phyloP scores from a whole-genome alignment of 768 basidiomycete genomes.

The Auricularia cornea region DNA sequence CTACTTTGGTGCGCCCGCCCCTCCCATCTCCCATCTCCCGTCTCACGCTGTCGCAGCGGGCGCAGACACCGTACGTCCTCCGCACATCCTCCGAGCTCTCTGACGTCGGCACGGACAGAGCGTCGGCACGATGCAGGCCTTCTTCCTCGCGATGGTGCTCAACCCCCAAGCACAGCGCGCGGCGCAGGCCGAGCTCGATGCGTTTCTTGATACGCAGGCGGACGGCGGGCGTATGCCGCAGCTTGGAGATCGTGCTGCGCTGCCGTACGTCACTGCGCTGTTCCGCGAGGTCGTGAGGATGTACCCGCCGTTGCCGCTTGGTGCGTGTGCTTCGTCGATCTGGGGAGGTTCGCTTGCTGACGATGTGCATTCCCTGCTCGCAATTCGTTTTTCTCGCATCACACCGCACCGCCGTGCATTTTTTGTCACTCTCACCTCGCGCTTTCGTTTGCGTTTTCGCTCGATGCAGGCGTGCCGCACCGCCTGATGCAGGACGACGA shows the following conservation, averaged over 20 bases:
- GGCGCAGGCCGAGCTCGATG: neutral
- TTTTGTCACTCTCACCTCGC: too few relatives aligned
- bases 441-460: neutral
- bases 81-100: too few relatives aligned
- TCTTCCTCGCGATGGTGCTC: constrained; percentile 14
- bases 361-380: too few relatives aligned
- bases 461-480: neutral
- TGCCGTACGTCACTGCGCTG: constrained; percentile 55
- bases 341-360: too few relatives aligned
- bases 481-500: constrained; percentile 6
- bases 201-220: neutral
- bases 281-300: constrained; percentile 53
- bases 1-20: neutral
- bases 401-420: too few relatives aligned
- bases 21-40: too few relatives aligned
- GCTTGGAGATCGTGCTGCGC: constrained; percentile 42
- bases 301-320: constrained; percentile 49
- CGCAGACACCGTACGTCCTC: too few relatives aligned
- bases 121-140: constrained; percentile 3
- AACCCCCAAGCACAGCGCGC: constrained; percentile 18
- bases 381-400: too few relatives aligned
- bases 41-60: too few relatives aligned
- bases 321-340: constrained; percentile 24
- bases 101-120: neutral
- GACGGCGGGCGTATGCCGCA: constrained; percentile 44